These are phyloP conservation scores for Nemania abortiva DNA, from an alignment of 2,329 filamentous ascomycete genomes.

Conservation along the genomic window DNA sequence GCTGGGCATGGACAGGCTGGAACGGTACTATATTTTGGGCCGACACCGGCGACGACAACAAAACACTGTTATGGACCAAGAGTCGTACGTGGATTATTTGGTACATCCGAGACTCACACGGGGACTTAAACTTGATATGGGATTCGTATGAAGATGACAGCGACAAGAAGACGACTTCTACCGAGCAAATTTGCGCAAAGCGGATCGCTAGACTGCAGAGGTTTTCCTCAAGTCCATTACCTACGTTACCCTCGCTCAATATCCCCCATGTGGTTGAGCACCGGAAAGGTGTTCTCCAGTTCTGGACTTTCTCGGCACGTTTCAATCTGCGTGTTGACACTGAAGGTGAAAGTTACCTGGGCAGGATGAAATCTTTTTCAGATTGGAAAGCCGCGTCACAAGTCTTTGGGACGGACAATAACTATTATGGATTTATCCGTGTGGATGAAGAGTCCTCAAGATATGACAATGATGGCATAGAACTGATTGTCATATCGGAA, in stretches of 20 bases:
- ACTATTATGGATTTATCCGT: neutral
- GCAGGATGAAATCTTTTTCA: neutral
- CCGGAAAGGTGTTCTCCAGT: neutral
- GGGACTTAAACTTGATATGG: neutral
- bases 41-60: neutral
- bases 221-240: neutral
- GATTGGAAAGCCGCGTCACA: neutral
- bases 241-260: neutral
- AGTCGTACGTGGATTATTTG: conserved; percentile 14
- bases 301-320: conserved; percentile 11
- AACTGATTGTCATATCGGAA: conserved; percentile 18
- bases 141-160: neutral
- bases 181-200: neutral
- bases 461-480: neutral
- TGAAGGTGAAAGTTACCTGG: neutral
- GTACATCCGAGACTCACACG: neutral
- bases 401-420: neutral
- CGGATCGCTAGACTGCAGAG: neutral
- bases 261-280: neutral
- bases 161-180: neutral
- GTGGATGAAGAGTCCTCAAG: conserved; percentile 4
- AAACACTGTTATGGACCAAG: neutral
- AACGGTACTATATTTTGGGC: neutral
- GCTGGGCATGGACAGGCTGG: conserved; percentile 21
- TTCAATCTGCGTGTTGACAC: conserved; percentile 2